A percentile compares a stretch with the other conserved stretches of the same genome.
Conservation (phyloP, 1,139 yeast genomes). For the Taphrina pruni region DNA sequence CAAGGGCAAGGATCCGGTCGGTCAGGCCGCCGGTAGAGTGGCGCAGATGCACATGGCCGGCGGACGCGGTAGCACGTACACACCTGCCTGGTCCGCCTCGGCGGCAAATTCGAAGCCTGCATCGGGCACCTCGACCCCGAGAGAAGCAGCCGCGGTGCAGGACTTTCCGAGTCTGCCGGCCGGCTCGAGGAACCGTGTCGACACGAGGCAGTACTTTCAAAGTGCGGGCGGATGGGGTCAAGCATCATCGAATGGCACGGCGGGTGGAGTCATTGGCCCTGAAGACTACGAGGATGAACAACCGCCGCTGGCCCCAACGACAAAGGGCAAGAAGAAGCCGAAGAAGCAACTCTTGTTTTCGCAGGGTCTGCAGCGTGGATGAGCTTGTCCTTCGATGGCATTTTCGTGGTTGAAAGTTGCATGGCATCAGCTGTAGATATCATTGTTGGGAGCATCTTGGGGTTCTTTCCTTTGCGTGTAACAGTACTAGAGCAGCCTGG, state of each 20-base stretch:
- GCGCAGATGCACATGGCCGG: conserved; percentile 22
- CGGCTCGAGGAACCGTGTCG: conserved; percentile 15
- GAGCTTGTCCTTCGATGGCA: not conserved
- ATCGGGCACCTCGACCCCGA: conserved; percentile 33
- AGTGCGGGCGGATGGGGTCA: conserved; percentile 13
- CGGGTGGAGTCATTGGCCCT: conserved; percentile 19
- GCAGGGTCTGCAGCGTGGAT: conserved; percentile 38
- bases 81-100: conserved; percentile 39
- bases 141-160: not conserved
- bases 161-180: conserved; percentile 34
- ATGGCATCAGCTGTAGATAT: no score
- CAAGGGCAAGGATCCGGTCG: conserved; percentile 2
- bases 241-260: not conserved
- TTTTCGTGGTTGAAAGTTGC: no score
- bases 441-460: no score
- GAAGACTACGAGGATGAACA: conserved; percentile 30
- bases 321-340: conserved; percentile 37
- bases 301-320: not conserved
- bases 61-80: conserved; percentile 24
- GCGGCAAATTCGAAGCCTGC: conserved; percentile 27
- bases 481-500: no score
- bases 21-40: conserved; percentile 9
- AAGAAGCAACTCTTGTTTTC: conserved; percentile 38
- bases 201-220: conserved; percentile 29
- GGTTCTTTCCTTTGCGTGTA: no score